These are phyloP conservation scores for Boletus reticulatus DNA, from an alignment of 768 basidiomycete species.

Conservation along the genomic window DNA sequence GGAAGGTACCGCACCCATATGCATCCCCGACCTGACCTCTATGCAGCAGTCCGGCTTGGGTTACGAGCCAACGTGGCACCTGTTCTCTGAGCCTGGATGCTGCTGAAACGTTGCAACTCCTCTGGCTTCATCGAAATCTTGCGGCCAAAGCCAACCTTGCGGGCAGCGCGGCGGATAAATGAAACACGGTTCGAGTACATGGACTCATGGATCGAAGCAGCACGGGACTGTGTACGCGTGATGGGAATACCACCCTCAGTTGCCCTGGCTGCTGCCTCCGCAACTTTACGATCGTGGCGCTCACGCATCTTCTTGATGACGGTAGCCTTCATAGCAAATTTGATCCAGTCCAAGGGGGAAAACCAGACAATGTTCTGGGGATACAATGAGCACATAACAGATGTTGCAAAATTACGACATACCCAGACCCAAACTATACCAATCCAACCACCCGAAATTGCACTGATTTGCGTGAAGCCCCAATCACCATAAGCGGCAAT, in stretches of 20 bases:
- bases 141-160: conserved; percentile 86
- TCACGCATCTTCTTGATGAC: conserved; percentile 82
- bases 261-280: conserved; percentile 36
- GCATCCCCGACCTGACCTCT: conserved; percentile 21
- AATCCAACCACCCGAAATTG: conserved; percentile 91
- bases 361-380: conserved; percentile 92
- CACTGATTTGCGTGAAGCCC: conserved; percentile 85
- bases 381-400: conserved; percentile 8
- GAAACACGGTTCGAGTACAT: conserved; percentile 93
- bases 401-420: conserved; percentile 39
- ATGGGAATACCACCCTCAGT: conserved; percentile 58
- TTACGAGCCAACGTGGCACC: conserved; percentile 77
- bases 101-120: conserved; percentile 83
- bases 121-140: conserved; percentile 80
- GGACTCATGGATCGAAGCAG: conserved; percentile 85
- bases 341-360: conserved; percentile 91
- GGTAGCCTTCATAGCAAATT: conserved; percentile 94
- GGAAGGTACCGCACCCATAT: conserved; percentile 22
- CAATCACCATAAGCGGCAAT: conserved; percentile 92
- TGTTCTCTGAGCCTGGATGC: conserved; percentile 78
- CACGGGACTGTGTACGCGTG: conserved; percentile 85
- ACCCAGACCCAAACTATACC: conserved; percentile 98
- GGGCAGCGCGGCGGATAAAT: conserved; percentile 86
- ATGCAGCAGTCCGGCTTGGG: conserved; percentile 60
- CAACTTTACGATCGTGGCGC: conserved; percentile 46